These are phyloP conservation scores for Wickerhamomyces queroliae DNA, from an alignment of 805 yeast genomes.

Conservation along the genomic window DNA sequence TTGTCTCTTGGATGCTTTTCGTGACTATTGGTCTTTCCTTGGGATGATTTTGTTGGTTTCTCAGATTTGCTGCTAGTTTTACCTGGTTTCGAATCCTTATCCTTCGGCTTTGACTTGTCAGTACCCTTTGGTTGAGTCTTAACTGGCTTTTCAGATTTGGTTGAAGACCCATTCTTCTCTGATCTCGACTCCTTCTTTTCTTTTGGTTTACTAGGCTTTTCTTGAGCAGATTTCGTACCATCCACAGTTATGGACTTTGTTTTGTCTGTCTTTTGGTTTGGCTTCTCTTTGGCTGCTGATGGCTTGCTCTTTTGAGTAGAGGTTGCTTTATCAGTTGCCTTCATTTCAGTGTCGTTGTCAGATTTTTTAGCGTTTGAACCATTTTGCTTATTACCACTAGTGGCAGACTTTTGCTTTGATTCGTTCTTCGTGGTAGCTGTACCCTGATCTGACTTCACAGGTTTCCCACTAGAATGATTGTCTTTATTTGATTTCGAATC, in stretches of 20 bases:
- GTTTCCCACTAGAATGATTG: too few relatives aligned
- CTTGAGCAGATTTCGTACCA: not conserved
- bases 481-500: too few relatives aligned
- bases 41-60: too few relatives aligned
- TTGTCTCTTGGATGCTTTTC: not conserved
- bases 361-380: constrained; percentile 2
- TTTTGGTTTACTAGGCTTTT: not conserved
- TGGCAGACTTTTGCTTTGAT: too few relatives aligned
- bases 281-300: not conserved
- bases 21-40: constrained; percentile 1
- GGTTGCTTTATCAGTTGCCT: too few relatives aligned
- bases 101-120: not conserved
- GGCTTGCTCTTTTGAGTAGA: not conserved
- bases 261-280: not conserved
- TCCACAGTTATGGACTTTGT: too few relatives aligned
- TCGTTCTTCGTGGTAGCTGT: too few relatives aligned
- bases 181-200: not conserved
- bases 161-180: too few relatives aligned
- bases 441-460: too few relatives aligned
- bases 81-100: not conserved
- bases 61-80: too few relatives aligned
- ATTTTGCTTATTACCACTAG: too few relatives aligned
- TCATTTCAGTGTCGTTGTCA: constrained; percentile 1
- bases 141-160: not conserved
- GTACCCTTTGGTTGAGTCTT: not conserved